Evolutionary conservation across 2,329 filamentous ascomycete genomes (phyloP).

Genomic region (Phaeophleospora eucalypticola): DNA sequence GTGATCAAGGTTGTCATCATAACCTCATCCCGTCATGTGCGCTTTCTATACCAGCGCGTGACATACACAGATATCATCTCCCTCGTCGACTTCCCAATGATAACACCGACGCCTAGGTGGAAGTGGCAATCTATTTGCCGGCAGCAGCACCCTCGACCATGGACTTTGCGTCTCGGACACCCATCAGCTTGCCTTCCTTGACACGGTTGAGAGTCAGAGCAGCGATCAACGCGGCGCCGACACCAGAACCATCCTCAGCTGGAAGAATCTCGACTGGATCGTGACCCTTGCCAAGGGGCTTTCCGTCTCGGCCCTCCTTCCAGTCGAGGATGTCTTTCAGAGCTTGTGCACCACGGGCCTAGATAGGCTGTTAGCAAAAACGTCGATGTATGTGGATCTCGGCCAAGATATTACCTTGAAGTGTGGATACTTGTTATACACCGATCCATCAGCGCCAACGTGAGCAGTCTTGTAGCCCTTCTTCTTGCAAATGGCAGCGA

Average conservation of each 20-base stretch:
- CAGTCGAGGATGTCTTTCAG: constrained; percentile 95
- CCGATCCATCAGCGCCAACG: constrained; percentile 92
- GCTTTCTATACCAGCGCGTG: too few species aligned
- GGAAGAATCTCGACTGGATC: constrained; percentile 81
- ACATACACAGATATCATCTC: too few species aligned
- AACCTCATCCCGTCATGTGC: neutral
- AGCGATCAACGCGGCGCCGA: constrained; percentile 94
- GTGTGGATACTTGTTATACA: constrained; percentile 99
- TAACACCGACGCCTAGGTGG: neutral
- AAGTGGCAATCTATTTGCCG: neutral
- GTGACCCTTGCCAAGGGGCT: constrained; percentile 54
- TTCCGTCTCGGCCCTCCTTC: constrained; percentile 67
- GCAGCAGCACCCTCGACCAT: constrained; percentile 34
- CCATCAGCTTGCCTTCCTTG: constrained; percentile 55
- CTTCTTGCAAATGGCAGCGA: constrained; percentile 95
- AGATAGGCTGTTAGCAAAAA: constrained; percentile 13
- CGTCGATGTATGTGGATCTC: too few species aligned
- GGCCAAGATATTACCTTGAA: constrained; percentile 66
- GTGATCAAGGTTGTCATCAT: neutral
- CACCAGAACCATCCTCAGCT: constrained; percentile 93
- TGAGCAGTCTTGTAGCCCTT: constrained; percentile 84
- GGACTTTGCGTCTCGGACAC: constrained; percentile 51
- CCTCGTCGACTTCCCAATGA: neutral
- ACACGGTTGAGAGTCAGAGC: constrained; percentile 62
- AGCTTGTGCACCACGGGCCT: constrained; percentile 75